These are phyloP conservation scores for Pyrenophora teres DNA, from an alignment of 2,329 filamentous ascomycete species.

Conservation along the genomic window DNA sequence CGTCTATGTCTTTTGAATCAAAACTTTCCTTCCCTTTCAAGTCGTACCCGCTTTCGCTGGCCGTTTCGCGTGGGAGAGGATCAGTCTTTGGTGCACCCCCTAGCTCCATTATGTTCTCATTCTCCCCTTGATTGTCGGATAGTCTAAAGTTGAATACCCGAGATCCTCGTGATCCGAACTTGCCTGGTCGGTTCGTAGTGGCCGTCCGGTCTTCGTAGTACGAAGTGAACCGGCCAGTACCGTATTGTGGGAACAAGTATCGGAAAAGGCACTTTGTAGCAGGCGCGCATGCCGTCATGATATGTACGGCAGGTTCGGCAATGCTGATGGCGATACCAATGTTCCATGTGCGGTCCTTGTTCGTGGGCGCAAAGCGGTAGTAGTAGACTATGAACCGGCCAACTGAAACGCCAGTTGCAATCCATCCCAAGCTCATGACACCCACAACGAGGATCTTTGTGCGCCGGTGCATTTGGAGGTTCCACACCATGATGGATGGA, in stretches of 20 bases:
- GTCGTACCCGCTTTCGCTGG: slow-evolving; percentile 9
- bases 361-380: slow-evolving; percentile 44
- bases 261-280: slow-evolving; percentile 56
- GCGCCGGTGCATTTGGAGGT: slow-evolving; percentile 48
- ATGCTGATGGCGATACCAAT: slow-evolving; percentile 47
- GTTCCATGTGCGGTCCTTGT: slow-evolving; percentile 40
- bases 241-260: slow-evolving; percentile 40
- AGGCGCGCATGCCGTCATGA: slow-evolving; percentile 60
- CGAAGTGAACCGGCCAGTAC: slow-evolving; percentile 18
- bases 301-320: slow-evolving; percentile 52
- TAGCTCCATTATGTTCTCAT: slow-evolving; percentile 12
- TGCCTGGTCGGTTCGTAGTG: slow-evolving; percentile 5
- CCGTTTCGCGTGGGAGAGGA: slow-evolving; percentile 2
- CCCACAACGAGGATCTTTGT: slow-evolving; percentile 42
- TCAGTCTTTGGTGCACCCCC: slow-evolving; percentile 9
- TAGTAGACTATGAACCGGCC: slow-evolving; percentile 49
- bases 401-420: slow-evolving; percentile 42
- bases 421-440: slow-evolving; percentile 44
- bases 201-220: slow-evolving; percentile 19
- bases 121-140: slow-evolving; percentile 4
- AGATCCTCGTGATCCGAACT: slow-evolving; percentile 10
- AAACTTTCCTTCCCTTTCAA: slow-evolving; percentile 9
- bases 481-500: slow-evolving; percentile 52
- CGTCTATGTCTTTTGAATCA: slow-evolving; percentile 12
- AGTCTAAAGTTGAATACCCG: slow-evolving; percentile 20